Base-by-base conservation (phyloP, 345 rosid genomes). In the Capsella bursapastoris region DNA sequence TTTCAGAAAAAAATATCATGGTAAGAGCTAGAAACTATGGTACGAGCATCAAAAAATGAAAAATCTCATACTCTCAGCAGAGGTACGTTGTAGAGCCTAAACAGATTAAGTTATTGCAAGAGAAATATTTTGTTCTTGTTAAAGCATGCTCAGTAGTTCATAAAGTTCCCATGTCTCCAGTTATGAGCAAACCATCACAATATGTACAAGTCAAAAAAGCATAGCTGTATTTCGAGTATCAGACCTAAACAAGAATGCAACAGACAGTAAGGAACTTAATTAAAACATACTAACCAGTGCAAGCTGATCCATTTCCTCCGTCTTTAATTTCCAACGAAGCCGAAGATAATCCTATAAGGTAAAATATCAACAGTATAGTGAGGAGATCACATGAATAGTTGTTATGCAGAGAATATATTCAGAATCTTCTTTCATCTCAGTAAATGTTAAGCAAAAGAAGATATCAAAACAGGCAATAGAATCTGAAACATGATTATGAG, bases 301-400 rank as follows among this genome's bases (percentile, higher is more conserved):
- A 90, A 38, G 63, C 86, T 64, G 72, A 53, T 78, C 89, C 90
- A 47, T 79, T 80, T 80, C 76, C 84, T 57, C 78, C 82, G 38
- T 84, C 87, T 62, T 57, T 77, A 53, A 92, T 84, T 85, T 87
- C 97, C 81, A 95, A 79, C 6, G 96, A 94, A 70, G 97, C 98
- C 11, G 91, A 88, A 8, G 97, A 94, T 58, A 87, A 62, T 79
- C 98, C 97, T 94, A 83, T 44, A 75, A 79, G 69, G 51, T 31
- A 73, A 59, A 69, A 72, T 47, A 67, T 56, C 22, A 32, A 49
- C 75, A 68, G 8, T 1, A 53, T 14, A 73, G 49, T 60, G 63
- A 47, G 61, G 47, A 57, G 56, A 57, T 45, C 59, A 69, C 43
- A 62, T 29, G 66, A 60, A 37, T 5, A 40, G 55, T 2, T 3